A percentile compares a stretch with the other conserved stretches of the same genome.
phyloP scores from a whole-genome alignment of 306 rosid genomes.

The Lithocarpus polystachyus region DNA sequence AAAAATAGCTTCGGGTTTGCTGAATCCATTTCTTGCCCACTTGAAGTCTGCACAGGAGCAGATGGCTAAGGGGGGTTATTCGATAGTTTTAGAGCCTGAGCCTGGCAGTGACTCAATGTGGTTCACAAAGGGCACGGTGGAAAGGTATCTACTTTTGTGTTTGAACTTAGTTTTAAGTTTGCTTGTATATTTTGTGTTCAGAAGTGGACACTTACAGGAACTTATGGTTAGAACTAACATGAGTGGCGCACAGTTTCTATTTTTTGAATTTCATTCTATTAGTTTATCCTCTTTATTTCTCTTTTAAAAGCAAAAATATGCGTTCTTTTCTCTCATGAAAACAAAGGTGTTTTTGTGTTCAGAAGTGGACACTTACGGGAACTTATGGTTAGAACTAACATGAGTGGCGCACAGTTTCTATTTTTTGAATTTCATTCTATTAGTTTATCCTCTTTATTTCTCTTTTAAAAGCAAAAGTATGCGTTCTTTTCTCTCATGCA shows the following conservation, averaged over 20 bases:
- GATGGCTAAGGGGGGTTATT: conserved; percentile 94
- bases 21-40: conserved; percentile 85
- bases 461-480: background rate
- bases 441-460: background rate
- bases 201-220: background rate
- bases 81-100: conserved; percentile 84
- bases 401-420: conserved; percentile 7
- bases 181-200: conserved; percentile 8
- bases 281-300: background rate
- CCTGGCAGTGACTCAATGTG: conserved; percentile 47
- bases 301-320: background rate
- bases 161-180: conserved; percentile 2
- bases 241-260: conserved; percentile 5
- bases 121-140: conserved; percentile 86
- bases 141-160: conserved; percentile 52
- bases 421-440: conserved; percentile 2
- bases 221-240: conserved; percentile 14
- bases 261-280: conserved; percentile 3
- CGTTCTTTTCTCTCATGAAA: conserved; percentile 13
- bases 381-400: conserved; percentile 14
- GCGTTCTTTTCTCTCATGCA: conserved; percentile 15
- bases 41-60: conserved; percentile 95
- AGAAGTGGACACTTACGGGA: background rate
- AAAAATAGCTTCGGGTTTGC: conserved; percentile 89
- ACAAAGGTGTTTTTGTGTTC: conserved; percentile 8